Evolutionary conservation across 139 green algal species (phyloP).

Genomic region (Trebouxia sp.): DNA sequence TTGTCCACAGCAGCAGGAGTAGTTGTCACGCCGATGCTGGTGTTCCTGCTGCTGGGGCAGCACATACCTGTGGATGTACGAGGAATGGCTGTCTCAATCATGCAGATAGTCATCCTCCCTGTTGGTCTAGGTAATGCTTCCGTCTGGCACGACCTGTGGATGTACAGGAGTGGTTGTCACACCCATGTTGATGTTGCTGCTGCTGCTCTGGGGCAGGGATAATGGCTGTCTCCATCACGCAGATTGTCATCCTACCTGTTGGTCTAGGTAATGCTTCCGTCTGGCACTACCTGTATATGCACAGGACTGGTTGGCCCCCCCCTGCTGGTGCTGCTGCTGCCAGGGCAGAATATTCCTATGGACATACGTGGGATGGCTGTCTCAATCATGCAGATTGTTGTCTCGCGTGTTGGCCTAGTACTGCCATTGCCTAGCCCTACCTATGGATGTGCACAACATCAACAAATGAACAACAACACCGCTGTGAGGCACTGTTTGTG

Average conservation of each 20-base stretch:
- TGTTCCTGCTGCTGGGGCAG: slow-evolving; percentile 39
- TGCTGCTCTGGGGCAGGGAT: slow-evolving; percentile 39
- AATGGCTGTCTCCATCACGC: slow-evolving; percentile 39
- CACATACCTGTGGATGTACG: slow-evolving; percentile 39
- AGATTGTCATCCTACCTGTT: slow-evolving; percentile 45
- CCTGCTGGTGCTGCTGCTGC: slow-evolving; percentile 36
- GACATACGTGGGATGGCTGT: slow-evolving; percentile 35
- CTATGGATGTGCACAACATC: too few species aligned
- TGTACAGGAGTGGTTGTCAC: slow-evolving; percentile 36
- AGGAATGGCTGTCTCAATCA: slow-evolving; percentile 38
- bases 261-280: too few species aligned
- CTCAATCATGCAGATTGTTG: slow-evolving; percentile 45
- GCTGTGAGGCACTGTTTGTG: too few species aligned
- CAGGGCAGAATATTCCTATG: slow-evolving; percentile 39
- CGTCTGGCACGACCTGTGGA: too few species aligned
- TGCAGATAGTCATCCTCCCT: slow-evolving; percentile 46
- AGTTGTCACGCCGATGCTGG: slow-evolving; percentile 37
- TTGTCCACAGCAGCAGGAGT: slow-evolving; percentile 40
- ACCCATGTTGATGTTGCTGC: slow-evolving; percentile 34
- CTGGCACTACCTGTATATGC: too few species aligned
- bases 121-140: slow-evolving; percentile 24
- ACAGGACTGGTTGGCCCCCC: slow-evolving; percentile 36
- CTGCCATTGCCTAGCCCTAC: too few species aligned
- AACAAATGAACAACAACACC: too few species aligned
- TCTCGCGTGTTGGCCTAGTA: too few species aligned